Conservation (phyloP, 2,329 filamentous ascomycete genomes). For the Rhinocladiella similis region DNA sequence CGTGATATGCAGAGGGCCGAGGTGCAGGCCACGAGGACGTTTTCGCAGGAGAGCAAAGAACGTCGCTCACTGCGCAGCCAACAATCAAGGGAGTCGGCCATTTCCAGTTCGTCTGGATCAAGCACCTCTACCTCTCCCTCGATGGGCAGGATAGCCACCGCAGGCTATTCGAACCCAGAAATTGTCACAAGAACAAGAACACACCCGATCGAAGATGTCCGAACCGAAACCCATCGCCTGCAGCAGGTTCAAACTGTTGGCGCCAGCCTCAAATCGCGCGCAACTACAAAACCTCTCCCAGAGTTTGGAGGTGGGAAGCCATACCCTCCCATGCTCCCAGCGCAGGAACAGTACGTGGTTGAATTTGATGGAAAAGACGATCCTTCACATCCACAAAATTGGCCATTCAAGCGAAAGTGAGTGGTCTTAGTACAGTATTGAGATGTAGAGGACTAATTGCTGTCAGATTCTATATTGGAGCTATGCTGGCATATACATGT, state of each 20-base stretch:
- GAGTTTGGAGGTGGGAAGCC: conserved; percentile 56
- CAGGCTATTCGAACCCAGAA: conserved; percentile 13
- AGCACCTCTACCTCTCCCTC: conserved; percentile 25
- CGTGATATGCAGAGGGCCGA: conserved; percentile 41
- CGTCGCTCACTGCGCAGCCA: conserved; percentile 23
- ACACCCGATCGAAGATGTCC: conserved; percentile 28
- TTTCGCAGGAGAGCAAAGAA: conserved; percentile 24
- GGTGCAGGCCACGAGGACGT: conserved; percentile 30
- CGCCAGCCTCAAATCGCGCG: conserved; percentile 33
- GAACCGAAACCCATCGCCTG: conserved; percentile 31
- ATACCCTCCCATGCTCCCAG: conserved; percentile 56
- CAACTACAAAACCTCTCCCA: conserved; percentile 37
- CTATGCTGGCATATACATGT: conserved; percentile 30
- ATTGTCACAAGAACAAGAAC: conserved; percentile 24
- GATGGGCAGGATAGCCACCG: conserved; percentile 29
- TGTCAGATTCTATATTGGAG: conserved; percentile 22
- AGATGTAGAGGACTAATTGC: background rate
- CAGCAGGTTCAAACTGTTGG: conserved; percentile 47
- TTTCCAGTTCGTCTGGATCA: conserved; percentile 30
- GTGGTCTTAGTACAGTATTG: background rate
- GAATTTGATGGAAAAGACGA: conserved; percentile 83
- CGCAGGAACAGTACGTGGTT: conserved; percentile 61
- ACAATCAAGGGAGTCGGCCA: conserved; percentile 14
- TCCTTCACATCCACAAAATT: conserved; percentile 84
- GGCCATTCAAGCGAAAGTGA: conserved; percentile 72